A percentile compares a stretch with the other conserved stretches of the same genome.
Conservation (phyloP, 164 flowering plant species). For the Piper betle region DNA sequence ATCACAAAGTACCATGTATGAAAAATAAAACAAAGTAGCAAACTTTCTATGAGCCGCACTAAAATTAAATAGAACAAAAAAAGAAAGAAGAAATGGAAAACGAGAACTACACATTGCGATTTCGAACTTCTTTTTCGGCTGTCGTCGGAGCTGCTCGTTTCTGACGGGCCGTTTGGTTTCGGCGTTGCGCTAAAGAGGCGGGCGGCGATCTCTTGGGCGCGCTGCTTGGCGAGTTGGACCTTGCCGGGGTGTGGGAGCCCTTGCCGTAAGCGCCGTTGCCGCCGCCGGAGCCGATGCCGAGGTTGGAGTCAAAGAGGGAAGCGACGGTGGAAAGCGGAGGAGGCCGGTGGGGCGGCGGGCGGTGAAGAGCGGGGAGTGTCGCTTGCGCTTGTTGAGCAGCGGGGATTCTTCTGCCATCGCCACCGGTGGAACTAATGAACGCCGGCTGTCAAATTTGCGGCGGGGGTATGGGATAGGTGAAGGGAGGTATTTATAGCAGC, state of each 20-base stretch:
- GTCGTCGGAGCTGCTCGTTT: slow-evolving; percentile 28
- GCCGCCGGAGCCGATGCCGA: slow-evolving; percentile 5
- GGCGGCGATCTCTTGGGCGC: slow-evolving; percentile 90
- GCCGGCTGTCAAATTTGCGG: too few species aligned
- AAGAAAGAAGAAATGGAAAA: neutral
- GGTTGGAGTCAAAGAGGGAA: slow-evolving; percentile 28
- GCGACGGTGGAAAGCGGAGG: slow-evolving; percentile 36
- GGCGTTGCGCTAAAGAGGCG: slow-evolving; percentile 47
- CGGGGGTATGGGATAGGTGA: too few species aligned
- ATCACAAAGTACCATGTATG: too few species aligned
- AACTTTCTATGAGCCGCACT: neutral
- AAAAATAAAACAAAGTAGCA: too few species aligned
- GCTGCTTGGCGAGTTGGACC: slow-evolving; percentile 73
- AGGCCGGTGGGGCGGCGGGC: slow-evolving; percentile 60
- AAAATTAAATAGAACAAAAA: neutral
- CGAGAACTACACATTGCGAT: too few species aligned
- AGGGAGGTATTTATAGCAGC: too few species aligned
- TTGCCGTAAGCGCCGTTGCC: slow-evolving; percentile 39
- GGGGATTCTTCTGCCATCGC: neutral
- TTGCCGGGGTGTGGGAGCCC: slow-evolving; percentile 57
- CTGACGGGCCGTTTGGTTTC: slow-evolving; percentile 77
- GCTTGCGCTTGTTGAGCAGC: slow-evolving; percentile 48
- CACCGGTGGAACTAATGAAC: neutral
- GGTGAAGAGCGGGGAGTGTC: slow-evolving; percentile 25
- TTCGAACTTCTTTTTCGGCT: too few species aligned